A percentile compares a stretch with the other conserved stretches of the same genome.
These are phyloP conservation scores for Casuarina glauca DNA, from an alignment of 306 rosid genomes.

Conservation along the genomic window DNA sequence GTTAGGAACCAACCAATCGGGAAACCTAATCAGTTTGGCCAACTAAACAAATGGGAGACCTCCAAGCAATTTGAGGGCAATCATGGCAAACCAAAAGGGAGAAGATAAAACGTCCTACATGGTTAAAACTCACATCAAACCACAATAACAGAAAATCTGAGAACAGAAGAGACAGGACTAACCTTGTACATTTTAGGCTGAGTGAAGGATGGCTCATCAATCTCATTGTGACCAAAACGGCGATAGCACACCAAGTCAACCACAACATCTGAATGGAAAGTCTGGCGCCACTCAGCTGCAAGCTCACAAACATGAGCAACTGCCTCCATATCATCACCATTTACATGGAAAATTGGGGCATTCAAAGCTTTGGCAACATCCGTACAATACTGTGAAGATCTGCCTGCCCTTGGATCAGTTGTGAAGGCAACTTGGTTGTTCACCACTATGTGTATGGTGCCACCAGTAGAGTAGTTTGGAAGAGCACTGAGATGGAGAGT, in stretches of 20 bases:
- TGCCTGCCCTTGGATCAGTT: constrained; percentile 82
- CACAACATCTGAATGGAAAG: constrained; percentile 95
- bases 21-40: constrained; percentile 19
- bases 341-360: constrained; percentile 90
- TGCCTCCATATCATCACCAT: constrained; percentile 94
- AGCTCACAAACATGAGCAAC: constrained; percentile 96
- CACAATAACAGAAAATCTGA: constrained; percentile 17
- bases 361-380: constrained; percentile 95
- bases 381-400: constrained; percentile 92
- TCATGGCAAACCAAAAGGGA: neutral
- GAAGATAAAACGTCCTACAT: neutral
- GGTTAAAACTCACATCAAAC: neutral
- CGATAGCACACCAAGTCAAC: constrained; percentile 96
- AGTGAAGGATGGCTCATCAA: constrained; percentile 95
- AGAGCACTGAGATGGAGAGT: constrained; percentile 95
- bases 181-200: constrained; percentile 99
- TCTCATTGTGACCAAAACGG: constrained; percentile 95
- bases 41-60: neutral
- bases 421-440: constrained; percentile 98
- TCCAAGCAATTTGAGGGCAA: neutral
- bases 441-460: constrained; percentile 86
- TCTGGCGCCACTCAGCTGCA: constrained; percentile 99
- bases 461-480: constrained; percentile 94
- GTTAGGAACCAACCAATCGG: constrained; percentile 23
- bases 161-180: constrained; percentile 25